Percentiles rank a stretch among this genome's conserved stretches.
These are phyloP conservation scores for Aspergillus sergii DNA, from an alignment of 2,329 filamentous ascomycete genomes.

Conservation along the genomic window DNA sequence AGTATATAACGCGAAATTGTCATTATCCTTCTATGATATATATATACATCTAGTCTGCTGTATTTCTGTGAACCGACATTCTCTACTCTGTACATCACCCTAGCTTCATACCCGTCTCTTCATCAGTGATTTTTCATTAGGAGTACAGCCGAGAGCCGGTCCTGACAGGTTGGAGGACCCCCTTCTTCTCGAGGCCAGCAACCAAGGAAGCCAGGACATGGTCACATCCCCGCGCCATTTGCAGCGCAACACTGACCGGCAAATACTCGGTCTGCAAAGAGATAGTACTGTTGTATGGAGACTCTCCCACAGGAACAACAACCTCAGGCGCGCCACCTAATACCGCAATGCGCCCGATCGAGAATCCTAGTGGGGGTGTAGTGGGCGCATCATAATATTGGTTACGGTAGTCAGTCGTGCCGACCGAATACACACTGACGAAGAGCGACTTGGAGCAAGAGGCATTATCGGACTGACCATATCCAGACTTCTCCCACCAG, in stretches of 20 bases:
- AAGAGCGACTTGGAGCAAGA: slow-evolving; percentile 37
- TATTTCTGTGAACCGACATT: too few species aligned
- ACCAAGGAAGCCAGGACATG: slow-evolving; percentile 33
- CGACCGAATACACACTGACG: slow-evolving; percentile 28
- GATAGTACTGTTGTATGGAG: slow-evolving; percentile 28
- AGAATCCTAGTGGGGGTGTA: slow-evolving; percentile 25
- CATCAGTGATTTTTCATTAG: not conserved
- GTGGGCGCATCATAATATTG: slow-evolving; percentile 20
- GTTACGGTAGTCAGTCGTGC: slow-evolving; percentile 24
- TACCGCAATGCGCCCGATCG: slow-evolving; percentile 22
- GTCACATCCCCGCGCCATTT: slow-evolving; percentile 36
- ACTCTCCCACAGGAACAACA: slow-evolving; percentile 30
- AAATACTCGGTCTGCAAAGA: slow-evolving; percentile 33
- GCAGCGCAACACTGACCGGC: slow-evolving; percentile 36
- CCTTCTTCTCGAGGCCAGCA: slow-evolving; percentile 26
- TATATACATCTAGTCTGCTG: too few species aligned
- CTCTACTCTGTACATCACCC: too few species aligned
- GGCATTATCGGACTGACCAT: slow-evolving; percentile 19
- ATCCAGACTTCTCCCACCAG: slow-evolving; percentile 37
- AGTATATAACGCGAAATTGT: not conserved
- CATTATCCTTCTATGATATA: too few species aligned
- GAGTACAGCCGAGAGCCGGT: slow-evolving; percentile 26
- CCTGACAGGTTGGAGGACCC: slow-evolving; percentile 27
- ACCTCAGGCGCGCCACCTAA: slow-evolving; percentile 32
- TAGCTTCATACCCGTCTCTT: too few species aligned